Evolutionary conservation across 345 rosid species (phyloP).

Genomic region (Cochlearia excelsa): DNA sequence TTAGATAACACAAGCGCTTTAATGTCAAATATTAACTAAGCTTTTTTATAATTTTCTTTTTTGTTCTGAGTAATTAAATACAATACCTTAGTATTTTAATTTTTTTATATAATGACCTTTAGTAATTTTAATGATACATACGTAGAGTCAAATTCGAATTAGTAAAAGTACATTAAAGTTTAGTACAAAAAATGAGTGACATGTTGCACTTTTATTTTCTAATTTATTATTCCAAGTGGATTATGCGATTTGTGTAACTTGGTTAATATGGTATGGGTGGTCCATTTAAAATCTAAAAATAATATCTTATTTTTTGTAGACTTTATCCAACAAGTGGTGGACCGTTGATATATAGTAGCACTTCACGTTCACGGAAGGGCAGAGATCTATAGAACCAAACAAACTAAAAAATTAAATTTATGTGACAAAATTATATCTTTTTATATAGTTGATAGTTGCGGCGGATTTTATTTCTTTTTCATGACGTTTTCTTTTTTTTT

Average conservation of each 20-base stretch:
- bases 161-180: conserved; percentile 26
- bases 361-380: conserved; percentile 37
- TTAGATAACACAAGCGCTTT: not conserved
- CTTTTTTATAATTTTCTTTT: no score
- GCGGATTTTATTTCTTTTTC: conserved; percentile 12
- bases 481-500: no score
- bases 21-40: conserved; percentile 10
- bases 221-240: no score
- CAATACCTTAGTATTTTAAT: no score
- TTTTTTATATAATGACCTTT: no score
- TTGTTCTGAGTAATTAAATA: no score
- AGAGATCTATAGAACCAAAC: conserved; percentile 28
- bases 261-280: no score
- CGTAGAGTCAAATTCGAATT: conserved; percentile 21
- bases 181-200: not conserved
- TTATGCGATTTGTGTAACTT: no score
- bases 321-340: not conserved
- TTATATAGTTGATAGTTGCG: conserved; percentile 17
- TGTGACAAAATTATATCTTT: conserved; percentile 1
- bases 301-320: no score
- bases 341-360: not conserved
- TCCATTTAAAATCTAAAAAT: no score
- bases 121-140: not conserved
- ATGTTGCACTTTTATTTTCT: no score
- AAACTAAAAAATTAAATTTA: conserved; percentile 2